Base-by-base conservation (phyloP, 352 stramenopile genomes). In the Phytophthora macrochlamydospora region DNA sequence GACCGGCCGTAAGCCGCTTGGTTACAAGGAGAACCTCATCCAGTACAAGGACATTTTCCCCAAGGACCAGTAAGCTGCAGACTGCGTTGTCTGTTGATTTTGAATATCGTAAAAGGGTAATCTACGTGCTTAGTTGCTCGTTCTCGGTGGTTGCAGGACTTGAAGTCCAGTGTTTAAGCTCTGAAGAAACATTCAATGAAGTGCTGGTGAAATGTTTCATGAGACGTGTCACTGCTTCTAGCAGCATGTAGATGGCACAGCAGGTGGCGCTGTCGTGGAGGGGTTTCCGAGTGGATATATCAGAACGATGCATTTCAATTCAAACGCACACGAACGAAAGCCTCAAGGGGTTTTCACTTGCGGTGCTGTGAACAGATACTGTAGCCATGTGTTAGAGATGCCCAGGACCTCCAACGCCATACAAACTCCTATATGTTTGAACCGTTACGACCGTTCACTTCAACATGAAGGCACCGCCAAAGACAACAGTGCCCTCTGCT, bases 41-140 rank as follows among this genome's bases (percentile, higher is more conserved):
- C 30, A 65, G 50, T 65, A 69, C 60, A 45, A 65, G 43, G 50
- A 65, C 2, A 59, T 65, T 30, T 62, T 69, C 46, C 59, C 59
- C 9, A 66, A 65, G 55, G 61, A 63, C 45, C 18, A 54, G 3
- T 48, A 62, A 29, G n/a, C 13, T 13, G 24, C 55, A 4, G 51
- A 38, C 30, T 45, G 18, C 40, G 18, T 11, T 52, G 30, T 62
- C 29, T 28, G 5, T 59, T 29, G 37, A 50, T 56, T 50, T 56
- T 53, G 37, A 59, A 55, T 56, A 51, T 32, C 51, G 44, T 52
- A 37, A 50, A 50, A 40, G 56, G 50, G 33, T 52, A 52, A 65
- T 53, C 40, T 44, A 65, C 37, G 49, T 54, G 58, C n/a, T 48
- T 52, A 46, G 40, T 43, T 28, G 49, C 49, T 24, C 42, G 43